A percentile compares a stretch with the other conserved stretches of the same genome.
Evolutionary conservation across 257 asterid genomes (phyloP).

Genomic region (Leonotis leonurus): DNA sequence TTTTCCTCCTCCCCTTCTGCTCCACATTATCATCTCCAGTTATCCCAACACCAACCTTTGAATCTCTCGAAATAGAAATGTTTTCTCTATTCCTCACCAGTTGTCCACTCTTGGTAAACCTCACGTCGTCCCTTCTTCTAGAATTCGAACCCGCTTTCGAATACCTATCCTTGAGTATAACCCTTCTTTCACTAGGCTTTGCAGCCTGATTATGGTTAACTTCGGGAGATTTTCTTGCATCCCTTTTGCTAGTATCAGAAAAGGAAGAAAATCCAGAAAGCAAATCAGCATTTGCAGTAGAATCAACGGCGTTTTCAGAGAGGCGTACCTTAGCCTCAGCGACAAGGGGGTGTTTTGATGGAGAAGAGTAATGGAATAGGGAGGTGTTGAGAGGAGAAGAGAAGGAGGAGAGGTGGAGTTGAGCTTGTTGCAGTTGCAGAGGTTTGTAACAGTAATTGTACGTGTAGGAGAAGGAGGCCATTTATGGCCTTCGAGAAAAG

Average conservation of each 20-base stretch:
- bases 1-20: slow-evolving; percentile 30
- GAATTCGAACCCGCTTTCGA: slow-evolving; percentile 29
- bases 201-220: slow-evolving; percentile 5
- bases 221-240: slow-evolving; percentile 8
- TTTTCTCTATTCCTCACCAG: slow-evolving; percentile 11
- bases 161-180: slow-evolving; percentile 37
- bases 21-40: slow-evolving; percentile 19
- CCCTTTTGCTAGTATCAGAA: slow-evolving; percentile 14
- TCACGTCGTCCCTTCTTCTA: slow-evolving; percentile 20
- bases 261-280: slow-evolving; percentile 37
- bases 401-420: slow-evolving; percentile 41
- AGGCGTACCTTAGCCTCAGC: slow-evolving; percentile 23
- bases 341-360: slow-evolving; percentile 12
- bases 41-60: too few species aligned
- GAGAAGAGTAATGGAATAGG: slow-evolving; percentile 25
- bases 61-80: slow-evolving; percentile 5
- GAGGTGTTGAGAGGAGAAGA: slow-evolving; percentile 32
- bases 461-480: slow-evolving; percentile 38
- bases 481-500: slow-evolving; percentile 34
- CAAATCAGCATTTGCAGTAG: slow-evolving; percentile 18
- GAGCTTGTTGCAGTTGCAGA: too few species aligned
- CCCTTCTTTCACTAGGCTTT: slow-evolving; percentile 33
- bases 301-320: slow-evolving; percentile 3
- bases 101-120: too few species aligned
- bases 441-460: too few species aligned